Base-by-base conservation (phyloP, 2,329 filamentous ascomycete genomes). In the Monilinia laxa region DNA sequence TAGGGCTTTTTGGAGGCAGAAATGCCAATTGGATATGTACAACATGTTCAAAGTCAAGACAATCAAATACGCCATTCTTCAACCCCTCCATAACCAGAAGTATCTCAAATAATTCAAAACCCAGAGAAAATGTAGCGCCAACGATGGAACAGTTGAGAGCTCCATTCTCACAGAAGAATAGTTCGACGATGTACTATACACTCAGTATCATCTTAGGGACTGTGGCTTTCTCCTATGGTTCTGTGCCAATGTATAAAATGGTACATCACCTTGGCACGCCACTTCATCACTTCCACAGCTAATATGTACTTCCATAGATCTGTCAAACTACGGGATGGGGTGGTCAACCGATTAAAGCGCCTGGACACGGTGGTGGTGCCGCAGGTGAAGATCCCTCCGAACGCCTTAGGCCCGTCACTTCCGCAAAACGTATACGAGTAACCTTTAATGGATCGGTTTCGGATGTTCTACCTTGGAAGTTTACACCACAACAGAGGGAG, bases 371-470 rank as follows among this genome's bases (percentile, higher is more conserved):
- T 58, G 78, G 82, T 63, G 78, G 79, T 59, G 79, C 83, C 67
- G 82, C 81, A 67, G 82, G 81, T 69, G 79, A 79, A 66, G 90
- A 96, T 77, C 86, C 91, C 35, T 86, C 93, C 47, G 84, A 84
- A 59, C 91, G 93, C 65, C 85, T 99, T 55, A 85, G 88, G 57
- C 95, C 95, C 20, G 89, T 97, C 51, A 91, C 87, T 23, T 84
- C 87, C 72, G 90, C 91, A 68, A 91, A 91, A 72, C 91, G 95
- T 64, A 90, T 99, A 74, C 91, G 92, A 68, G 94, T 99, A 71
- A 98, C 93, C 35, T 99, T 99, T 85, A 95, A 93, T 76, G 91
- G 93, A 58, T 96, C 92, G 38, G 93, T 97, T 1, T 98, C 94
- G 1, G 95, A 98, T 77, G 88, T 97, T 0, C 84, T 99, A 38